Evolutionary conservation across 2,329 filamentous ascomycete genomes (phyloP).

Genomic region (Microcera coccophila): DNA sequence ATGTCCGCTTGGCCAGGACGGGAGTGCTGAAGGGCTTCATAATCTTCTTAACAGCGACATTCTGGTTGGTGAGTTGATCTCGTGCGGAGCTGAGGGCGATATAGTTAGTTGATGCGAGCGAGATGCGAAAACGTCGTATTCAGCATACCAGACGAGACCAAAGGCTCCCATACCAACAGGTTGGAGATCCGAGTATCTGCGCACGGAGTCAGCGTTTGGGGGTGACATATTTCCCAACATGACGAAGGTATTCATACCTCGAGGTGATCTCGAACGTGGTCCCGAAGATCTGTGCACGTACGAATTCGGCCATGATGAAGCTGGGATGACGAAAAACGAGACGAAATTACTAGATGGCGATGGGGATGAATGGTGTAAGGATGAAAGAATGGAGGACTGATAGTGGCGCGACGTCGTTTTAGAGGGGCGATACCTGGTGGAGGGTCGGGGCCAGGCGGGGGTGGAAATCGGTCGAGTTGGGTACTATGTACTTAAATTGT

Average conservation of each 20-base stretch:
- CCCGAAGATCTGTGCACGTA: constrained; percentile 98
- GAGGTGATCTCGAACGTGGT: constrained; percentile 99
- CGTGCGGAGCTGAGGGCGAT: constrained; percentile 70
- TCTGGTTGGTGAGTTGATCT: constrained; percentile 94
- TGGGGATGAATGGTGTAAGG: constrained; percentile 1
- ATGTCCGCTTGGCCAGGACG: constrained; percentile 94
- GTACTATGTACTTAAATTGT: too few species aligned
- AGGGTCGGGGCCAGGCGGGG: background rate
- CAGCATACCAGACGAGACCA: constrained; percentile 85
- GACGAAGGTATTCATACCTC: too few species aligned
- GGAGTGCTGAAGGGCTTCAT: constrained; percentile 99
- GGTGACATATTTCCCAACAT: too few species aligned
- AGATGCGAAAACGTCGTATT: background rate
- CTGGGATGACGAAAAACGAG: constrained; percentile 10
- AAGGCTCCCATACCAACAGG: constrained; percentile 99
- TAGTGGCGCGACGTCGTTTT: constrained; percentile 1
- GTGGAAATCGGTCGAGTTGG: too few species aligned
- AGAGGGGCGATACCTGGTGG: background rate
- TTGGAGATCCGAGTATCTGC: constrained; percentile 93
- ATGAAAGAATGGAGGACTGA: constrained; percentile 1
- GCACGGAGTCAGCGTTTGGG: constrained; percentile 5
- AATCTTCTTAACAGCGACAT: constrained; percentile 99
- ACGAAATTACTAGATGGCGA: constrained; percentile 5
- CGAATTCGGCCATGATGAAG: constrained; percentile 92
- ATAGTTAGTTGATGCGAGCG: constrained; percentile 5